Evolutionary conservation across 345 rosid genomes (phyloP), one percentile per base, ranked within the genome.

Genomic region (Brassica juncea): DNA sequence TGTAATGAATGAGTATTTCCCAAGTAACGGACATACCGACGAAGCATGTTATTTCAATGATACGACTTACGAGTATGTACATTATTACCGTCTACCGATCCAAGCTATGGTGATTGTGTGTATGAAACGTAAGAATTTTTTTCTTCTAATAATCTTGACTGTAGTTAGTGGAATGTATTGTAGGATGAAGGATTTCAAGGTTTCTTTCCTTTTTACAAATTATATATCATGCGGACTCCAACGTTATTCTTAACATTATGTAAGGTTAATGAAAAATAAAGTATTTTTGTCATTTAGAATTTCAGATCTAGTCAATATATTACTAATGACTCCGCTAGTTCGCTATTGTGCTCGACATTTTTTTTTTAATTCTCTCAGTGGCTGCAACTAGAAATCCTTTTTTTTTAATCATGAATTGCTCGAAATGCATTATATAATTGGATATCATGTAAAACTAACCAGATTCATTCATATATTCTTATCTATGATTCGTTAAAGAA

Each of bases 1-100:
- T 4, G 74, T 47, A 31, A 76, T 76, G 80, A 76, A 76, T 23
- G 15, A 3, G 11, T 69, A 76, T 31, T 76, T 27, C 28, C 52
- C 44, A 6, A 32, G 1, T 6, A 44, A 19, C 35, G 37, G 49
- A 19, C 12, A 2, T 9, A 59, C 67, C 32, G 12, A 54, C 8
- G 35, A 3, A 1, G 59, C 25, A 6, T 76, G 80, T 11, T 0
- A 16, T 59, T 76, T 76, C 28, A 19, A 7, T 3, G 27, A 47
- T 44, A 12, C 62, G 14, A 49, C 61, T 42, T 44, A 12, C 62
- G 14, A 49, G 68, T 42, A 1, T 8, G 21, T 0, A 6, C 14
- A 5, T 68, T 30, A 10, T 2, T 59, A 12, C 31, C 31, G 31
- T 28, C 31, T 28, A 28, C 11, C 1, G 5, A 68, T 19, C 73